A percentile compares a stretch with the other conserved stretches of the same genome.
Conservation (phyloP, 306 rosid genomes). For the Mimosa pudica region DNA sequence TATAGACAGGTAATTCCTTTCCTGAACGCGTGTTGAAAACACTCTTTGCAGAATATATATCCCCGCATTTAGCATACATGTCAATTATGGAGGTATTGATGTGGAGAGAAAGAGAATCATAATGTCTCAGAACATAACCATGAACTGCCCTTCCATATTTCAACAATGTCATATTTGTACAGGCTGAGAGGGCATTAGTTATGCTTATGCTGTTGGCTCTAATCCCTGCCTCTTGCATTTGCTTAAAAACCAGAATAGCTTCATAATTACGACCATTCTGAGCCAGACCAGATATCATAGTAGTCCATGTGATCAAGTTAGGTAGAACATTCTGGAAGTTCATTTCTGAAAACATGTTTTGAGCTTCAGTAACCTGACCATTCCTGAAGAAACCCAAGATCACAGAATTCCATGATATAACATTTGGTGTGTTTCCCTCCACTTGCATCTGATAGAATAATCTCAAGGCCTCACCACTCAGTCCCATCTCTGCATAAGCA, state of each 20-base stretch:
- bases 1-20: constrained; percentile 61
- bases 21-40: constrained; percentile 49
- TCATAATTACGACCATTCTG: constrained; percentile 56
- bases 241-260: constrained; percentile 54
- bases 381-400: constrained; percentile 67
- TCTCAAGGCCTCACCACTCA: constrained; percentile 74
- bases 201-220: constrained; percentile 60
- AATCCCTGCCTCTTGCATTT: constrained; percentile 69
- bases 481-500: constrained; percentile 69
- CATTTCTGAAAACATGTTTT: constrained; percentile 73
- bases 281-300: constrained; percentile 69
- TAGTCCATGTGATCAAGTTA: constrained; percentile 77
- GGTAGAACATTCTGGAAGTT: constrained; percentile 50
- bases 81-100: constrained; percentile 64
- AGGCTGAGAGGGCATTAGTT: constrained; percentile 56
- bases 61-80: constrained; percentile 89
- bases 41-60: constrained; percentile 48
- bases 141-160: constrained; percentile 72
- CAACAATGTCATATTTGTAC: constrained; percentile 55
- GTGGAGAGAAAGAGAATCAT: constrained; percentile 39
- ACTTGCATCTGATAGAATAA: constrained; percentile 80
- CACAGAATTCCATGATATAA: constrained; percentile 79
- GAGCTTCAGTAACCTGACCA: constrained; percentile 68
- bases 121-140: constrained; percentile 61
- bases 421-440: constrained; percentile 67